Percentiles rank a stretch among this genome's conserved stretches.
Conservation (phyloP, 2,329 filamentous ascomycete genomes). For the Calonectria multiphialidica region DNA sequence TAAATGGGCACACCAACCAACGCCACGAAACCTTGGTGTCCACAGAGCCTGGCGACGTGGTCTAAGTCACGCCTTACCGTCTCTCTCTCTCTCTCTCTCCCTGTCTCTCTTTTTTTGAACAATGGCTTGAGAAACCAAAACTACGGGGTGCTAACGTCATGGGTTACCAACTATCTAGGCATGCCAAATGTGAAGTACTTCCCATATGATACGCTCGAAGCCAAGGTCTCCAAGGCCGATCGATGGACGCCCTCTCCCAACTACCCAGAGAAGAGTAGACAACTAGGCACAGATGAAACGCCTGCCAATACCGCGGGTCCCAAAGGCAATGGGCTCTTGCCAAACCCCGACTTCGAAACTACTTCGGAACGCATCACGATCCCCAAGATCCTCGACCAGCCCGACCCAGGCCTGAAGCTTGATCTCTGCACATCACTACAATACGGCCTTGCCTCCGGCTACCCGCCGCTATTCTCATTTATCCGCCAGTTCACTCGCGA, state of each 20-base stretch:
- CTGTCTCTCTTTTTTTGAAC: no score
- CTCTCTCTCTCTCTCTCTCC: no score
- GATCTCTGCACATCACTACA: constrained; percentile 87
- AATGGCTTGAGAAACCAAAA: background rate
- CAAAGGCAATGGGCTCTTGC: constrained; percentile 10
- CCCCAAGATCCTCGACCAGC: constrained; percentile 72
- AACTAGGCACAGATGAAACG: background rate
- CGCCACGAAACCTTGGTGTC: constrained; percentile 3
- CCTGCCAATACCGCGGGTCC: constrained; percentile 2
- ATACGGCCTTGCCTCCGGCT: constrained; percentile 87
- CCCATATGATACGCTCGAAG: constrained; percentile 91
- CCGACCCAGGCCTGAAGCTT: constrained; percentile 76
- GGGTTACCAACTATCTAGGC: constrained; percentile 59
- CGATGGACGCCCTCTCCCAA: constrained; percentile 81
- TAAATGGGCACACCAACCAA: background rate
- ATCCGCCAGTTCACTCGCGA: constrained; percentile 82
- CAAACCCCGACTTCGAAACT: constrained; percentile 51
- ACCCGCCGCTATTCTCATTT: constrained; percentile 82
- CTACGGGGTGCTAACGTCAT: constrained; percentile 22
- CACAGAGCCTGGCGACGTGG: background rate
- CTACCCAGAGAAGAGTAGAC: constrained; percentile 45
- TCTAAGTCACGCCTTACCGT: background rate
- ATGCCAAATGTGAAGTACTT: constrained; percentile 87
- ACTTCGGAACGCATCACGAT: constrained; percentile 71
- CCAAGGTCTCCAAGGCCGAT: constrained; percentile 79